Conservation (phyloP, 1,139 yeast species). For the Suhomyces panamericanus region DNA sequence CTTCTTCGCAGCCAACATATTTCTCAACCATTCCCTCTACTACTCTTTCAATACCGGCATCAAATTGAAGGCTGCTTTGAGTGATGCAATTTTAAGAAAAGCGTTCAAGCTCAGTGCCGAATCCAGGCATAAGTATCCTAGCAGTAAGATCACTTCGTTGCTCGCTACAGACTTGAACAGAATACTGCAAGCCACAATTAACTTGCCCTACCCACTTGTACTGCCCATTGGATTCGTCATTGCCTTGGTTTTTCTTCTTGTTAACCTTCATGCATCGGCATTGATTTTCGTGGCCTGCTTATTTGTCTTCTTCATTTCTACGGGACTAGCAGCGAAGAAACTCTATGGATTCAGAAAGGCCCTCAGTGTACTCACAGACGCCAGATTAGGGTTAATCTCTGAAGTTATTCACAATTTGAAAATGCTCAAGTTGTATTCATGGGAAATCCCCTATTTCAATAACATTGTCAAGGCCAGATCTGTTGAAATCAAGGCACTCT, state of each 20-base stretch:
- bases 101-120: slow-evolving; percentile 18
- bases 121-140: slow-evolving; percentile 17
- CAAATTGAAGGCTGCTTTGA: slow-evolving; percentile 13
- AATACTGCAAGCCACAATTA: slow-evolving; percentile 20
- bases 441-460: slow-evolving; percentile 20
- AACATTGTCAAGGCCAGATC: slow-evolving; percentile 30
- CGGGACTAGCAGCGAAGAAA: slow-evolving; percentile 13
- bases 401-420: slow-evolving; percentile 21
- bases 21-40: neutral
- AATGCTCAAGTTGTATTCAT: slow-evolving; percentile 22
- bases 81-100: slow-evolving; percentile 21
- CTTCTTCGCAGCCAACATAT: neutral
- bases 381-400: slow-evolving; percentile 18
- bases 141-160: slow-evolving; percentile 23
- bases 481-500: slow-evolving; percentile 49
- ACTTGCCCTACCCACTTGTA: slow-evolving; percentile 16
- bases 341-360: slow-evolving; percentile 16
- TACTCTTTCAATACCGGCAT: neutral
- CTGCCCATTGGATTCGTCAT: slow-evolving; percentile 42
- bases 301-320: slow-evolving; percentile 19
- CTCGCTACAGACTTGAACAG: slow-evolving; percentile 26
- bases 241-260: slow-evolving; percentile 42
- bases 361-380: slow-evolving; percentile 16
- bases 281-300: slow-evolving; percentile 35
- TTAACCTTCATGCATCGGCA: slow-evolving; percentile 27